These are phyloP conservation scores for Phytopythium oedochilum DNA, from an alignment of 352 stramenopile species.

Conservation along the genomic window DNA sequence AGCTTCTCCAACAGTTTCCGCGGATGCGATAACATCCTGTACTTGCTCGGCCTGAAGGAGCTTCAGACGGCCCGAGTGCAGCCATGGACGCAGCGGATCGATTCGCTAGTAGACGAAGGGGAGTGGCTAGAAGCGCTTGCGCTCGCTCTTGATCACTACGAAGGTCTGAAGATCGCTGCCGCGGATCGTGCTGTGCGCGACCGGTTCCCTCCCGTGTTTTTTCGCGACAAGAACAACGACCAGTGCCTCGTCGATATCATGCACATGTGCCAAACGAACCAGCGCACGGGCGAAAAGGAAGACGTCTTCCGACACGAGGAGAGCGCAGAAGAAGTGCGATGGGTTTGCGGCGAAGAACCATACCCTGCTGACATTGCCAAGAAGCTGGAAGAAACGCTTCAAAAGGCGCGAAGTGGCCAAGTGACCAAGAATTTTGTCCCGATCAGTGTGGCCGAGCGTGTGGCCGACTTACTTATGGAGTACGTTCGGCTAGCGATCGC, in stretches of 20 bases:
- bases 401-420: slow-evolving; percentile 76
- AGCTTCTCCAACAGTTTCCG: slow-evolving; percentile 89
- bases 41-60: slow-evolving; percentile 91
- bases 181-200: slow-evolving; percentile 77
- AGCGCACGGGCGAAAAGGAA: slow-evolving; percentile 83
- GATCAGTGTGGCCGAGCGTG: slow-evolving; percentile 86
- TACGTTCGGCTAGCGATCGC: slow-evolving; percentile 86
- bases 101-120: slow-evolving; percentile 92
- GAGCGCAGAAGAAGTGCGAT: slow-evolving; percentile 79
- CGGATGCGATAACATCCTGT: slow-evolving; percentile 91
- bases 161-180: slow-evolving; percentile 84
- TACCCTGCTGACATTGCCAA: slow-evolving; percentile 77
- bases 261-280: slow-evolving; percentile 89
- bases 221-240: slow-evolving; percentile 86
- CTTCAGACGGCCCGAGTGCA: slow-evolving; percentile 90
- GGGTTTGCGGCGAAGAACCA: slow-evolving; percentile 74
- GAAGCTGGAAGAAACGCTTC: slow-evolving; percentile 81
- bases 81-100: slow-evolving; percentile 91
- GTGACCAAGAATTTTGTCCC: slow-evolving; percentile 87
- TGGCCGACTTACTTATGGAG: slow-evolving; percentile 87
- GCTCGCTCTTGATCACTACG: slow-evolving; percentile 94
- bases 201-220: slow-evolving; percentile 85
- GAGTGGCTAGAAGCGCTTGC: slow-evolving; percentile 97
- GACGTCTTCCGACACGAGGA: slow-evolving; percentile 85
- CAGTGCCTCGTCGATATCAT: slow-evolving; percentile 87